Evolutionary conservation across 805 yeast genomes (phyloP), one percentile per base, ranked within the genome.

Genomic region (Blastobotrys mokoenaii): DNA sequence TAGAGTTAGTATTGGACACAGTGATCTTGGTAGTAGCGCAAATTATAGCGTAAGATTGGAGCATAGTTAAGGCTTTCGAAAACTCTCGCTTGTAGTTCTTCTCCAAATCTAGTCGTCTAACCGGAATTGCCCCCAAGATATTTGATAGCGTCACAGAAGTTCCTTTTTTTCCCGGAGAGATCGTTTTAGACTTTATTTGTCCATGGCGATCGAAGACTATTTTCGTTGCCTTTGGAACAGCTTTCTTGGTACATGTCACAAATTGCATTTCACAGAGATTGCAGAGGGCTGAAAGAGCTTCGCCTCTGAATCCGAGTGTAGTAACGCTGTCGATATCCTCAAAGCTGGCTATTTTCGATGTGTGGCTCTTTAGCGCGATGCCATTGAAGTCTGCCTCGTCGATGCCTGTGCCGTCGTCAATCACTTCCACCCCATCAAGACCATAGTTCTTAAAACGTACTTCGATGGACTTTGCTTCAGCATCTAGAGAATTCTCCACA

Each of bases 401-500:
- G 2, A 89, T 76, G 0, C 97, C 97, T 2, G 16, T 22, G 0
- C 97, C 97, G 59, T 89, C 69, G 60, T 89, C 97, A 1, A 50
- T 49, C 0, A 85, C 79, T 56, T 84, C 87, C 15, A 93, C 64
- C 0, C 78, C 69, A 31, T 81, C 88, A 8, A 81, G 52, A 1
- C 97, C 97, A 61, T 83, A 75, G 52, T 86, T 78, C 54, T 70
- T 70, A 55, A 90, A 77, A 1, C 67, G 66, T 12, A 90, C 66
- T 41, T 86, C 94, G 27, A 93, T 70, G 43, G 74, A 76, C 0
- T 75, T 69, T 8, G 93, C 74, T 17, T 71, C 62, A 0, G 97
- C 93, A 65, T 93, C 98, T 5, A 90, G 66, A 27, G 93, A 68
- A 60, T 90, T 90, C 56, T 90, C 98, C 2, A 93, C 71, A 1